Base-by-base conservation (phyloP, 139 green algal species). In the Trebouxia sp. region DNA sequence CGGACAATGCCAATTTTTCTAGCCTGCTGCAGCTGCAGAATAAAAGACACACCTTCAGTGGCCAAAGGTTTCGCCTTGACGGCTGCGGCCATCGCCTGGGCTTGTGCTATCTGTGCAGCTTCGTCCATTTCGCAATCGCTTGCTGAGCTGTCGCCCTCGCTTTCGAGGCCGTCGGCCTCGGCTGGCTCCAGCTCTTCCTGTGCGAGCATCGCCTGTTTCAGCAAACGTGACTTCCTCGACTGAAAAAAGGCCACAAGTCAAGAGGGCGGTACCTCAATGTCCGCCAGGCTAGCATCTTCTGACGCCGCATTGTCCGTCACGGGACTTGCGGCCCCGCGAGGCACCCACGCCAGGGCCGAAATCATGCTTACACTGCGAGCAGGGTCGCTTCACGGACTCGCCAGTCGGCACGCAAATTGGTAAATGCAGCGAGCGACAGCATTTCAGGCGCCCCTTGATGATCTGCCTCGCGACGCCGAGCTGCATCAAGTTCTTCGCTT, bases 311-410 rank as follows among this genome's bases (percentile, higher is more conserved):
- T n/a, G n/a, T n/a, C n/a, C n/a, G 56, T 45, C 24, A 89, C 74
- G 5, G 86, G 65, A 75, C 93, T 94, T 32, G 91, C 91, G n/a
- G 86, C 92, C 30, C 93, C 94, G 14, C 83, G 82, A 0, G 94
- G 93, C 47, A 98, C 80, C 90, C 91, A 98, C 41, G 80, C 85
- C 0, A 97, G 42, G 0, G 90, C 81, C 4, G 87, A 93, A 35
- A 98, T 96, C 94, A 98, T 98, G 24, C 1, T 39, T 10, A 3
- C 0, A 6, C 28, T 62, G 24, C 17, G 24, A n/a, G 12, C 5
- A n/a, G 58, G 32, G 5, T 39, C 58, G 2, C 37, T 35, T 38
- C 2, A 37, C 20, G 58, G 26, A 41, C 26, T 37, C 26, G 26
- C 20, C 28, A n/a, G 14, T n/a, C 58, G 37, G 26, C n/a, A 24